Base-by-base conservation (phyloP, 2,329 filamentous ascomycete genomes). In the Penicillium sp. region DNA sequence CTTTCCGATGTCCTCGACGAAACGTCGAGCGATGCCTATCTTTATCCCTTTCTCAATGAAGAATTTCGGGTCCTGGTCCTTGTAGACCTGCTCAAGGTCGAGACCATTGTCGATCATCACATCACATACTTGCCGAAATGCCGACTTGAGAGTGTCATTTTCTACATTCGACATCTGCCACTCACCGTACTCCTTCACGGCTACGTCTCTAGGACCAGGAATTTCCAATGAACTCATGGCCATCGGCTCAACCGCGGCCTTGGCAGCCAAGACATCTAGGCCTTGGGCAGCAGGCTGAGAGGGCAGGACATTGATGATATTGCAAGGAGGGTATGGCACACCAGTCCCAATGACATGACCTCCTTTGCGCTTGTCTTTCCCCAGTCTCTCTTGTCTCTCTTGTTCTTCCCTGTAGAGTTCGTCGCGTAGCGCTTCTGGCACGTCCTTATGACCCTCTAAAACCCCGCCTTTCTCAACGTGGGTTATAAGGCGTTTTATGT, bases 171-270 rank as follows among this genome's bases (percentile, higher is more conserved):
- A 28, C 26, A 28, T 4, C 26, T 28, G 26, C 26, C 26, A 51
- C 39, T 52, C 45, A 43, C 52, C 21, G n/a, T 55, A 55, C 21
- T 55, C 52, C 33, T 55, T 52, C 16, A 55, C 52, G 6, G 52
- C 52, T 52, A 24, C 42, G 15, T 55, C 52, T 12, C 52, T 49
- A 10, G 52, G 49, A 5, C 52, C 49, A 31, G 48, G 48, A 39
- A 55, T 52, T 6, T 54, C 43, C 0, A 53, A 31, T 16, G 23
- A 8, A 9, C 43, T 45, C 6, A 18, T 5, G 39, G 18, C 6
- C 13, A 0, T 42, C n/a, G 6, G 16, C 9, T 48, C 13, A 49
- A 1, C 28, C 10, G 16, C 42, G 10, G 8, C 15, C 23, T 47
- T 18, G 21, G 38, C 6, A 42, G 5, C 16, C 24, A 44, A 31